phyloP scores from a whole-genome alignment of 176 grass and related monocot species.

The Panicum miliaceum region DNA sequence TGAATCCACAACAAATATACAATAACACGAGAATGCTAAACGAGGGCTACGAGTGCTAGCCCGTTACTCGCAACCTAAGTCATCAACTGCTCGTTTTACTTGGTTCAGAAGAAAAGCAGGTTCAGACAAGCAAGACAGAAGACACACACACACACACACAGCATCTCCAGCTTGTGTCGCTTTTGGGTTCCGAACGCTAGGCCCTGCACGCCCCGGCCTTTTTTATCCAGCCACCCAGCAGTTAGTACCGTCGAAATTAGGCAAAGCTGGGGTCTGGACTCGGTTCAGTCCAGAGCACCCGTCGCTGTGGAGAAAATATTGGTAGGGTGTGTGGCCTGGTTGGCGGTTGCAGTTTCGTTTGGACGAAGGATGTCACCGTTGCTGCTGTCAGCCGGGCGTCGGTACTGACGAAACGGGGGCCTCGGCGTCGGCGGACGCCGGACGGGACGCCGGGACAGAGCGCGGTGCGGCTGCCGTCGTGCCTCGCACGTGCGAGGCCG shows the following conservation, averaged over 20 bases:
- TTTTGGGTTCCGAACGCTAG: neutral
- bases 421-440: neutral
- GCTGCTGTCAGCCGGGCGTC: constrained; percentile 52
- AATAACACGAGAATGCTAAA: neutral
- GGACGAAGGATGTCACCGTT: constrained; percentile 8
- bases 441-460: neutral
- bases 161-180: neutral
- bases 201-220: neutral
- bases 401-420: constrained; percentile 38
- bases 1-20: neutral
- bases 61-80: neutral
- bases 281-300: constrained; percentile 23
- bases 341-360: neutral
- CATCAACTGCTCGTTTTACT: constrained; percentile 30
- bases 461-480: neutral
- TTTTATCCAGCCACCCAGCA: constrained; percentile 27
- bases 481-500: constrained; percentile 17
- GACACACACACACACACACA: neutral
- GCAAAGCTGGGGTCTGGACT: constrained; percentile 33
- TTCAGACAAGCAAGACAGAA: neutral
- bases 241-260: constrained; percentile 39
- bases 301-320: constrained; percentile 39
- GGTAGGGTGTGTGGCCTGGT: neutral
- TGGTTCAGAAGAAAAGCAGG: constrained; percentile 19
- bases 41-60: neutral